Evolutionary conservation across 1,139 yeast genomes (phyloP), one percentile per base, ranked within the genome.

Genomic region (Debaryomyces robertsiae): DNA sequence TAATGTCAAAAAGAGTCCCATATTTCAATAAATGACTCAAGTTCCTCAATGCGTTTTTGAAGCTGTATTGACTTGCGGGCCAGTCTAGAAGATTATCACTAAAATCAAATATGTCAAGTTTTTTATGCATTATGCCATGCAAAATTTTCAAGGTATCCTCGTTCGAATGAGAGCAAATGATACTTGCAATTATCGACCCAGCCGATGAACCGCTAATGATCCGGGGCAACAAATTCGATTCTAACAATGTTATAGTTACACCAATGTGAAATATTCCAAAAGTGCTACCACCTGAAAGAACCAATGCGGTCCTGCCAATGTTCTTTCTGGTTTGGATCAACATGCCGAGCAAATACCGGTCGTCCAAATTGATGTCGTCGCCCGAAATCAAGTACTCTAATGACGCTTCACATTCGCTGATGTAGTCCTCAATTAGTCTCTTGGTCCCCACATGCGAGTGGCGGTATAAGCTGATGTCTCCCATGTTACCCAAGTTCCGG

Each of bases 121-220:
- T 79, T 38, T 73, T 69, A 10, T 73, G 73, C 27, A 82, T 68
- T 27, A 87, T 71, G 2, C 77, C 71, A 28, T 70, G 70, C 34
- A 87, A 64, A 18, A 87, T 61, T 3, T 62, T 69, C 18, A 77
- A 69, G 2, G 87, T 75, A 59, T 91, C 98, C 36, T 81, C 87
- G 50, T 83, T 84, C 10, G 83, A 79, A 55, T 86, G 89, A 14
- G 87, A 84, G 55, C 96, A 89, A 38, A 93, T 69, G 13, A 91
- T 80, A 42, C 96, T 80, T 9, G 98, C 98, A 43, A 94, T 84
- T 41, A 93, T 91, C 1, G 97, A 90, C 13, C 99, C 99, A 0
- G 98, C 96, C 10, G 96, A 88, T 9, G 96, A 85, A 0, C 99
- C 98, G 39, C 95, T 85, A n/a, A 93, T 80, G 36, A 93, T 88